These are phyloP conservation scores for Beta lomatogona DNA, from an alignment of 179 eudicot genomes.

Conservation along the genomic window DNA sequence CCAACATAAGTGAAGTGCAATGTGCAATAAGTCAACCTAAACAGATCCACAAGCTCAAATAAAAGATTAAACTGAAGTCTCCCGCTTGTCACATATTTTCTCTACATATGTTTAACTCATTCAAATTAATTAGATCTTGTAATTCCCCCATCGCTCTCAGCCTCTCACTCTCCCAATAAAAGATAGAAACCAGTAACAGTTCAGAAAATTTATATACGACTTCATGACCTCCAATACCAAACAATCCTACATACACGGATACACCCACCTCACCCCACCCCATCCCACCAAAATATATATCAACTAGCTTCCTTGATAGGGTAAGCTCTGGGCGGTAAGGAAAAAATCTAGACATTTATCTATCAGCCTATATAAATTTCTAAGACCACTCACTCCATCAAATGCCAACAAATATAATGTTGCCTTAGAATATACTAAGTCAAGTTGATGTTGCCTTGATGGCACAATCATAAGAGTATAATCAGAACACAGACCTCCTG, in stretches of 20 bases:
- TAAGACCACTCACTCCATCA: not conserved
- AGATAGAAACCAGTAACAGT: not conserved
- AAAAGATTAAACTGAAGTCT: not conserved
- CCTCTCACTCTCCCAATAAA: not conserved
- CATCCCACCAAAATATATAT: not conserved
- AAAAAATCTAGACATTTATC: not conserved
- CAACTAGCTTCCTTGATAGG: not conserved
- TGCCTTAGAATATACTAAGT: not conserved
- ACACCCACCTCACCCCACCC: too few relatives aligned
- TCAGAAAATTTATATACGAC: not conserved
- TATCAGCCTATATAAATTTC: not conserved
- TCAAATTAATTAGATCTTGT: not conserved
- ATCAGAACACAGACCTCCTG: slow-evolving; percentile 59
- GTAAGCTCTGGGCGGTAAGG: not conserved
- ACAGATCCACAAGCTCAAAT: not conserved
- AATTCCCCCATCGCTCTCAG: not conserved
- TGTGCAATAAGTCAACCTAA: not conserved
- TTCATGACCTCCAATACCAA: not conserved
- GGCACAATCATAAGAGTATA: not conserved
- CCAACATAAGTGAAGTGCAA: not conserved
- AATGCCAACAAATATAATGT: not conserved
- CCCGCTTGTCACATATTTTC: not conserved
- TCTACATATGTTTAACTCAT: not conserved
- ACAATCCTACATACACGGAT: not conserved
- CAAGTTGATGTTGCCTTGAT: not conserved